Conservation (phyloP, 116 monocot species). For the Trichopus zeylanicus region DNA sequence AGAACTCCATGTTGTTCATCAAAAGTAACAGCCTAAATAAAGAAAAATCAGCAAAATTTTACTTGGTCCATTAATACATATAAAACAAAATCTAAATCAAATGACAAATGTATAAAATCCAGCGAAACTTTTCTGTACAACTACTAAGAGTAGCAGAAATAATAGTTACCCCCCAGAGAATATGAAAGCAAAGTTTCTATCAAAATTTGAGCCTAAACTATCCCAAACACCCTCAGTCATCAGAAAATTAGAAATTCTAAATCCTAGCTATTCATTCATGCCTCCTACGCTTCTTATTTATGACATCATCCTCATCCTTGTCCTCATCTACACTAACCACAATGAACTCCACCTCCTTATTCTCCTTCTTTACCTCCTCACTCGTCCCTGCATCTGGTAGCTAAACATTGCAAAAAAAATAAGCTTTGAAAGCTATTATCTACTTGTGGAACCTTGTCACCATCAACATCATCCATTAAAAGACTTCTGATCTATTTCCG, state of each 20-base stretch:
- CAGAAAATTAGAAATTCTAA: background rate
- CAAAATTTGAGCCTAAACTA: background rate
- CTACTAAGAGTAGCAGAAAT: too few species aligned
- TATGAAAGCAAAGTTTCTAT: background rate
- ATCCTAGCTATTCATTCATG: slow-evolving; percentile 10
- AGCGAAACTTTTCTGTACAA: too few species aligned
- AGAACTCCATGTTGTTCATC: background rate
- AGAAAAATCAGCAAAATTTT: background rate
- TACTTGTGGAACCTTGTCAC: slow-evolving; percentile 2
- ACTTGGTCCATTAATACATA: too few species aligned
- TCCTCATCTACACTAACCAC: slow-evolving; percentile 6
- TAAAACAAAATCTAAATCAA: background rate
- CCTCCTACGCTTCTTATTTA: slow-evolving; percentile 70
- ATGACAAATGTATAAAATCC: too few species aligned
- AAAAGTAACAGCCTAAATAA: background rate
- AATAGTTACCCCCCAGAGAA: background rate
- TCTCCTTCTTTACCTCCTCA: slow-evolving; percentile 5
- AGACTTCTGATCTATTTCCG: too few species aligned
- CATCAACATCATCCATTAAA: background rate
- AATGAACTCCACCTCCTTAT: background rate
- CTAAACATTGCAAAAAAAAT: slow-evolving; percentile 33
- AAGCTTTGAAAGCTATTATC: background rate
- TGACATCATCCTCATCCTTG: slow-evolving; percentile 26
- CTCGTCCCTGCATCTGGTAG: slow-evolving; percentile 9
- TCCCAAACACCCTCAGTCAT: background rate